Conservation (phyloP, 371 early-diverging fungal genomes). For the Basidiobolus meristosporus region DNA sequence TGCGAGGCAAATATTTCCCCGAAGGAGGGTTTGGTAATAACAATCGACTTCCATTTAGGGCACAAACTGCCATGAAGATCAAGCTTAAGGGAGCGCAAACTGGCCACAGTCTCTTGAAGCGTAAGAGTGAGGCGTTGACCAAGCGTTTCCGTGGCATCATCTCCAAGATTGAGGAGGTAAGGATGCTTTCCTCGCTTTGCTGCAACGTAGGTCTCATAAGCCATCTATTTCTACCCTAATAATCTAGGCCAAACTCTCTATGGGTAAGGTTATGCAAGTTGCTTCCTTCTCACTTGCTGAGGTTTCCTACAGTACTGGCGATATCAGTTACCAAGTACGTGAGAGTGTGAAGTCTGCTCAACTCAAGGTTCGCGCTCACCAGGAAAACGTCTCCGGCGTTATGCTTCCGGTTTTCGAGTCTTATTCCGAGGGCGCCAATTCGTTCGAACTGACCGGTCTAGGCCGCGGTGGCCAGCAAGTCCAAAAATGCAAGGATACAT, state of each 20-base stretch:
- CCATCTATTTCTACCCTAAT: background rate
- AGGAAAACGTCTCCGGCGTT: constrained; percentile 96
- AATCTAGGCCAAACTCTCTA: constrained; percentile 61
- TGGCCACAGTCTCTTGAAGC: constrained; percentile 92
- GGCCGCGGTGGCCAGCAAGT: constrained; percentile 97
- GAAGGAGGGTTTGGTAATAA: background rate
- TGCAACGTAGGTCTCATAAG: background rate
- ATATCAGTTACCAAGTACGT: constrained; percentile 91
- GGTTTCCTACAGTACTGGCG: constrained; percentile 94
- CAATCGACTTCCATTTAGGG: constrained; percentile 27
- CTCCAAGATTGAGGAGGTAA: constrained; percentile 80
- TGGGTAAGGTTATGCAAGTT: constrained; percentile 93
- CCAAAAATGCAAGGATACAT: constrained; percentile 85
- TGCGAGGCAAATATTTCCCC: background rate
- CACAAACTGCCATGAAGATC: constrained; percentile 81
- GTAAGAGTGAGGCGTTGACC: constrained; percentile 96
- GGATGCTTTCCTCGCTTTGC: background rate
- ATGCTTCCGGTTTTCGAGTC: constrained; percentile 86
- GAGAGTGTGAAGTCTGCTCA: constrained; percentile 84
- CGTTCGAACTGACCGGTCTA: constrained; percentile 90
- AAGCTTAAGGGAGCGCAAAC: constrained; percentile 96
- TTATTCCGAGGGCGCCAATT: constrained; percentile 67
- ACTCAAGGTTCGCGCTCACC: constrained; percentile 72
- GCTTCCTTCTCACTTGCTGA: constrained; percentile 96
- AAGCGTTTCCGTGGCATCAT: constrained; percentile 89